Conservation (phyloP, 2,329 filamentous ascomycete genomes). For the Thielaviopsis populi region DNA sequence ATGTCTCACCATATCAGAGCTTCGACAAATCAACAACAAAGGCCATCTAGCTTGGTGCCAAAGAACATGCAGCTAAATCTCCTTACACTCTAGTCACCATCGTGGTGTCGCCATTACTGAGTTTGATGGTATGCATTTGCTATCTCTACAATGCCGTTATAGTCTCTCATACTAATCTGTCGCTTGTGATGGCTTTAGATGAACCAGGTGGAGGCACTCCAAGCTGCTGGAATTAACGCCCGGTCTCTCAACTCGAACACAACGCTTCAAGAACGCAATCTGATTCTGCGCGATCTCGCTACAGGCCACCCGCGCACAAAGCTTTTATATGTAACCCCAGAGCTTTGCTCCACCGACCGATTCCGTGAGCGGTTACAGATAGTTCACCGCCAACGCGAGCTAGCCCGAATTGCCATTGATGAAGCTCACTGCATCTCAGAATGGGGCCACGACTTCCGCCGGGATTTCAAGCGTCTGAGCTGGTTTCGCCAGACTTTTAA, state of each 20-base stretch:
- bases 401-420: constrained; percentile 80
- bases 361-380: constrained; percentile 62
- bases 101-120: constrained; percentile 76
- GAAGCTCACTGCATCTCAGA: constrained; percentile 96
- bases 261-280: constrained; percentile 43
- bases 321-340: constrained; percentile 85
- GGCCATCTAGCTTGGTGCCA: background rate
- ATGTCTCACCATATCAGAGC: background rate
- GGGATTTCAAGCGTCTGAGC: constrained; percentile 69
- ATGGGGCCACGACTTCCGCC: constrained; percentile 97
- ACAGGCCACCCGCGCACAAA: constrained; percentile 73
- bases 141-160: background rate
- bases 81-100: constrained; percentile 51
- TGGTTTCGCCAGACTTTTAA: constrained; percentile 77
- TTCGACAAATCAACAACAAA: background rate
- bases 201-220: constrained; percentile 77
- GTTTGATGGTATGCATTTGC: constrained; percentile 54
- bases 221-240: constrained; percentile 59
- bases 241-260: constrained; percentile 81
- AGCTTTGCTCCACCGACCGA: constrained; percentile 61
- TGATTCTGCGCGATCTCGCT: constrained; percentile 66
- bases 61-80: background rate
- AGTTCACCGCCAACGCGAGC: constrained; percentile 65
- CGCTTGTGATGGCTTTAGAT: constrained; percentile 37
- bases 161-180: background rate